Percentiles rank a stretch among this genome's conserved stretches.
Conservation (phyloP, 129 eudicot genomes). For the Saussurea involucrata region DNA sequence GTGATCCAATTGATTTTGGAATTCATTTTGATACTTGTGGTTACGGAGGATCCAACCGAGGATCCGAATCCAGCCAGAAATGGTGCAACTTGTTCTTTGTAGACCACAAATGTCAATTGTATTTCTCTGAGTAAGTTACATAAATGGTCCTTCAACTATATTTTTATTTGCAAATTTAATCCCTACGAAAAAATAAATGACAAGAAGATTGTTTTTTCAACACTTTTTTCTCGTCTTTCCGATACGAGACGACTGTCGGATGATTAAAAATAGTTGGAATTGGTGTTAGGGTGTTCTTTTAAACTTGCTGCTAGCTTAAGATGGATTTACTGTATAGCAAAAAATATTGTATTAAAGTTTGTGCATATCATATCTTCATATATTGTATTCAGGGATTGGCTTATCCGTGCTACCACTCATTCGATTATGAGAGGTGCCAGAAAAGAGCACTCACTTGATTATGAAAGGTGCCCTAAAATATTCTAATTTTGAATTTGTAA, state of each 20-base stretch:
- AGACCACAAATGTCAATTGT: neutral
- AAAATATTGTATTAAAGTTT: neutral
- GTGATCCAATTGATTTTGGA: constrained; percentile 20
- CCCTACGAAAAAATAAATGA: neutral
- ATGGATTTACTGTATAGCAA: neutral
- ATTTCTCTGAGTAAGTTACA: neutral
- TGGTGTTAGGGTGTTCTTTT: neutral
- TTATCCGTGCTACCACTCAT: neutral
- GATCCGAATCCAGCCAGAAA: constrained; percentile 20
- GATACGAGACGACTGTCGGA: neutral
- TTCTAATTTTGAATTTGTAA: too few relatives aligned
- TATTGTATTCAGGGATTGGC: too few relatives aligned
- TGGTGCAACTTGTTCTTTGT: constrained; percentile 23
- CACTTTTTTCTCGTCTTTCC: neutral
- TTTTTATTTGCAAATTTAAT: neutral
- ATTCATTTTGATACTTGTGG: neutral
- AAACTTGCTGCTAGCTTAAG: neutral
- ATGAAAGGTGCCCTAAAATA: neutral
- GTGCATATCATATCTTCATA: neutral
- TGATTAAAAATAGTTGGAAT: neutral
- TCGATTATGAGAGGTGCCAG: neutral
- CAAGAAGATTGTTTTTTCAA: neutral
- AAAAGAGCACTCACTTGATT: too few relatives aligned
- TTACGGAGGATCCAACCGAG: constrained; percentile 12
- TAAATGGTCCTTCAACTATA: neutral